Evolutionary conservation across 352 stramenopile genomes (phyloP).

Genomic region (Globisporangium barbulae): DNA sequence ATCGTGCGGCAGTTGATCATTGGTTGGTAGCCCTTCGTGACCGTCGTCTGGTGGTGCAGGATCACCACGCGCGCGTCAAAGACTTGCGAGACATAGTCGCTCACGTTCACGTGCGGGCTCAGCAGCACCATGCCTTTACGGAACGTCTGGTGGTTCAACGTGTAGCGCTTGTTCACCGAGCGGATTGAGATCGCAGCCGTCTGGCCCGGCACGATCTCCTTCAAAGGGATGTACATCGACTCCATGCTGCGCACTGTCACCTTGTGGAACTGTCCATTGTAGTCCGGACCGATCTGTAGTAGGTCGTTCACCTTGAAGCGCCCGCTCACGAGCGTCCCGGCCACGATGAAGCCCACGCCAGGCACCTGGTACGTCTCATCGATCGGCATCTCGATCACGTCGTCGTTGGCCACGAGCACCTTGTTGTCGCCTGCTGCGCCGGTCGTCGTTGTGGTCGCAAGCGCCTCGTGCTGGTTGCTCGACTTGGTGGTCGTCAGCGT

Average conservation of each 20-base stretch:
- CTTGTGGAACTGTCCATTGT: slow-evolving; percentile 85
- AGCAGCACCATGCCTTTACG: slow-evolving; percentile 93
- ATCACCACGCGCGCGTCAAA: slow-evolving; percentile 94
- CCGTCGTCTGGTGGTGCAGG: slow-evolving; percentile 95
- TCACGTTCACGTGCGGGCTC: slow-evolving; percentile 71
- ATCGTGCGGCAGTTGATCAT: slow-evolving; percentile 94
- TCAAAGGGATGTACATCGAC: slow-evolving; percentile 88
- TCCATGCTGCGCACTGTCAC: slow-evolving; percentile 86
- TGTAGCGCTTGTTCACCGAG: slow-evolving; percentile 88
- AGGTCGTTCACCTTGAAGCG: slow-evolving; percentile 85
- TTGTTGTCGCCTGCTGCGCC: slow-evolving; percentile 8
- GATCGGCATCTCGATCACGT: slow-evolving; percentile 84
- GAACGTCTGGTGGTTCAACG: slow-evolving; percentile 80
- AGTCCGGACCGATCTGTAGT: slow-evolving; percentile 89
- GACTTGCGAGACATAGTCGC: slow-evolving; percentile 70
- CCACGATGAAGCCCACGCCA: slow-evolving; percentile 93
- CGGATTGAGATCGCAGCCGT: slow-evolving; percentile 84
- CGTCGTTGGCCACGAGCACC: slow-evolving; percentile 7
- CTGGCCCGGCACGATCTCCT: slow-evolving; percentile 84
- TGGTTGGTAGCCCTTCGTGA: slow-evolving; percentile 91
- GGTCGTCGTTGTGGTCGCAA: slow-evolving; percentile 12
- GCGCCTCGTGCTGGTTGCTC: slow-evolving; percentile 44
- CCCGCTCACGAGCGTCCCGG: slow-evolving; percentile 92
- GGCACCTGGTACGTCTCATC: slow-evolving; percentile 91
- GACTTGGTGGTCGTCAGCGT: slow-evolving; percentile 60